Conservation (phyloP, 805 yeast genomes). For the Ogataea henricii region DNA sequence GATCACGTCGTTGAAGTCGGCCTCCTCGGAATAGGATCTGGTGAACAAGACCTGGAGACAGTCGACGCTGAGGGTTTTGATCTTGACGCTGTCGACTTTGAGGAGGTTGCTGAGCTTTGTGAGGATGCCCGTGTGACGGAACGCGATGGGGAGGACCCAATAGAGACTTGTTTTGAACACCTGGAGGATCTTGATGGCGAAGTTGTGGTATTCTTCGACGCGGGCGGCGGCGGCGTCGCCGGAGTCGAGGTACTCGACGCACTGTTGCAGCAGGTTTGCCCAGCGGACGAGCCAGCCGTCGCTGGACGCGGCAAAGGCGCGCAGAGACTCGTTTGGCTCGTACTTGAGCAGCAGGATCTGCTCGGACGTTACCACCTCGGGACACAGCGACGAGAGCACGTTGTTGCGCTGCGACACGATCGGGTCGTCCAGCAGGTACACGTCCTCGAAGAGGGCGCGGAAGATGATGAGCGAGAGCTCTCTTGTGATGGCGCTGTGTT, state of each 20-base stretch:
- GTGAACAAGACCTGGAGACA: constrained; percentile 88
- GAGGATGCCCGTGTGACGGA: constrained; percentile 66
- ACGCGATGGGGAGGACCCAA: constrained; percentile 83
- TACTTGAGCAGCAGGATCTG: constrained; percentile 61
- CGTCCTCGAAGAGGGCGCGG: constrained; percentile 89
- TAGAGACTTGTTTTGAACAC: constrained; percentile 87
- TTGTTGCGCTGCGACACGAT: constrained; percentile 78
- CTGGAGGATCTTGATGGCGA: constrained; percentile 69
- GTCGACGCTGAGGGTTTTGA: constrained; percentile 84
- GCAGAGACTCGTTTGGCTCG: constrained; percentile 64
- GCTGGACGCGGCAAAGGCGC: constrained; percentile 62
- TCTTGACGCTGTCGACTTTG: constrained; percentile 56
- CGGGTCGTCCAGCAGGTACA: constrained; percentile 88
- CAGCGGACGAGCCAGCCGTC: constrained; percentile 90
- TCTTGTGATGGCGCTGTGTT: constrained; percentile 57
- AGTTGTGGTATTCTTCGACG: constrained; percentile 28
- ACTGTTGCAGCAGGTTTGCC: constrained; percentile 53
- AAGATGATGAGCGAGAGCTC: constrained; percentile 78
- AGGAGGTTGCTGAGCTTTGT: constrained; percentile 62
- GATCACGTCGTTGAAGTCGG: constrained; percentile 75
- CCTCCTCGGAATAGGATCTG: constrained; percentile 63
- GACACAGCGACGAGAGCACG: constrained; percentile 79
- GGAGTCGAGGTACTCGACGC: constrained; percentile 37
- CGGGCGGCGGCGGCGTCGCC: constrained; percentile 5
- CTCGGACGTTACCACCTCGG: constrained; percentile 78